Evolutionary conservation across 768 basidiomycete genomes (phyloP).

Genomic region (Termitomyces eurrhizus): DNA sequence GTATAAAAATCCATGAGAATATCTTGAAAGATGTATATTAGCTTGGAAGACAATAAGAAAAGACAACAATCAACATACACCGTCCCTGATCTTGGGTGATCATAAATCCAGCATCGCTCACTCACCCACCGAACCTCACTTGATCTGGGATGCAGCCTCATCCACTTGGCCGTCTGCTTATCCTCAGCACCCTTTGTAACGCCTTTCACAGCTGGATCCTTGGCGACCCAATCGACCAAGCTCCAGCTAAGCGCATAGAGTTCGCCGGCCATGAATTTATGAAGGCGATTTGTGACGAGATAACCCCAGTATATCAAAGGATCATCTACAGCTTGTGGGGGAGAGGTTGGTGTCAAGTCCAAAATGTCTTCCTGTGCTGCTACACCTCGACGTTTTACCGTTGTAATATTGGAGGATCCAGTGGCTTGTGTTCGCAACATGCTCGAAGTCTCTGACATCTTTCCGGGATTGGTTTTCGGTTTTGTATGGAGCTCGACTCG

Average conservation of each 20-base stretch:
- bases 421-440: constrained; percentile 8
- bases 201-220: constrained; percentile 61
- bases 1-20: constrained; percentile 93
- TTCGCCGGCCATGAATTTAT: constrained; percentile 94
- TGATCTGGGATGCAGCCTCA: constrained; percentile 78
- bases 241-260: constrained; percentile 88
- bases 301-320: constrained; percentile 88
- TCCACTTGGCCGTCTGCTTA: constrained; percentile 92
- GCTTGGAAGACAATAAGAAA: constrained; percentile 5
- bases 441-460: constrained; percentile 12
- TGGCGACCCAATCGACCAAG: constrained; percentile 84
- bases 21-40: constrained; percentile 40
- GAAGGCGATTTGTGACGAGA: constrained; percentile 82
- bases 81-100: constrained; percentile 91
- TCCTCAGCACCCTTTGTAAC: constrained; percentile 85
- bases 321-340: constrained; percentile 34
- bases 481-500: constrained; percentile 65
- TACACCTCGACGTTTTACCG: not conserved
- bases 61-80: constrained; percentile 53
- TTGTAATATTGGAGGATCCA: constrained; percentile 4
- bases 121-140: constrained; percentile 82
- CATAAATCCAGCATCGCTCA: constrained; percentile 97
- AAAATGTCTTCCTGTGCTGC: constrained; percentile 1
- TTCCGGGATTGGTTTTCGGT: constrained; percentile 21
- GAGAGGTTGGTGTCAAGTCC: constrained; percentile 1